Base-by-base conservation (phyloP, 2,329 filamentous ascomycete species). In the Diplodia sapinea region DNA sequence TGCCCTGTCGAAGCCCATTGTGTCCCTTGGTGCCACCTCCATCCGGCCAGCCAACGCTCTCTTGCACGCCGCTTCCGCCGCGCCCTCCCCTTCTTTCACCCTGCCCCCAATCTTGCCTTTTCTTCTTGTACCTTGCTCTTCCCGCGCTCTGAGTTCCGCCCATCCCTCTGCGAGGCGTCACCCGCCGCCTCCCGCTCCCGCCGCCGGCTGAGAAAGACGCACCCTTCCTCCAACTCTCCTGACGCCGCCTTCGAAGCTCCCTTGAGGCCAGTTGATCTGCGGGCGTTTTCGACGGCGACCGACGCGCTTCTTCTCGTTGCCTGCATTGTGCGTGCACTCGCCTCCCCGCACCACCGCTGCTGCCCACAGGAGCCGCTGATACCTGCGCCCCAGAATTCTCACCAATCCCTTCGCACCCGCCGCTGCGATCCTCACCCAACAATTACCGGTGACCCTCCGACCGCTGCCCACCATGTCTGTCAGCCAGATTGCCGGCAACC, bases 401-500 rank as follows among this genome's bases (percentile, higher is more conserved):
- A 20, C 43, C 36, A 43, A 33, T 54, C 36, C 54, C 49, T 62
- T 67, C 56, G 47, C 56, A 20, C 15, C 38, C 65, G 36, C 12
- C 54, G 31, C 29, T 43, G 51, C 23, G 15, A 36, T 38, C 56
- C 31, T 56, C 4, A 29, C 38, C 49, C 17, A 31, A 29, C 62
- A 33, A 31, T 26, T 11, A 13, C 36, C 33, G 33, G 33, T 36
- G 33, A 36, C 65, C 47, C 13, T 13, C 50, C 43, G 43, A 47
- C 7, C 66, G n/a, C 40, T 64, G 62, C 49, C 68, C 76, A 76
- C 68, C 73, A 83, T 83, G 82, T 83, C 82, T 70, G 77, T 78
- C 69, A 79, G 75, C 73, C 81, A 84, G 73, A 81, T 83, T 68
- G 80, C 82, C 70, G 81, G 81, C 68, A 98, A 98, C 82, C 91